Evolutionary conservation across 495 filamentous ascomycete species (phyloP), one percentile per base, ranked within the genome.

Genomic region (Neurospora terricola): DNA sequence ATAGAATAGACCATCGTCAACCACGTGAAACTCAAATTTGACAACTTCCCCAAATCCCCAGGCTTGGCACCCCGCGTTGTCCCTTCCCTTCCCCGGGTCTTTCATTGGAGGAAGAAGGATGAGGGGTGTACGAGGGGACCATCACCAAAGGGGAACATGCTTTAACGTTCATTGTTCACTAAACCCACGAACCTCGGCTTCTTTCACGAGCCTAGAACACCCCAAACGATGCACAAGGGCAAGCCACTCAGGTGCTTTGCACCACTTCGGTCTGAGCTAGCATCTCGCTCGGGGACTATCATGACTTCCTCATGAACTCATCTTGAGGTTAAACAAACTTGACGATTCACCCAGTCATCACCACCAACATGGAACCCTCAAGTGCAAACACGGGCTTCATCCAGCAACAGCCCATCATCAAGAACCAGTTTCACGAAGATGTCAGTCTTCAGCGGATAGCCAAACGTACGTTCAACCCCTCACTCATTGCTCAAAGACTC

Each of bases 351-450:
- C 8, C 38, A 11, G 4, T n/a, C 18, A 71, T 4, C 16, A 27
- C 34, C 2, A 3, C 10, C 38, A 70, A 38, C 27, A 84, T 83
- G 81, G 78, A 82, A 69, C 82, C 84, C 5, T 83, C 85, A n/a
- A 84, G 83, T 48, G 78, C 84, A 40, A 82, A 84, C 74, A 80
- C 71, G 30, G 86, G 86, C 45, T 87, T 87, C 78, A 85, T 87
- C 75, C 86, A 87, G 76, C 71, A 78, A 30, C 72, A 76, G 38
- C 86, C 86, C 5, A 73, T 77, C 3, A 71, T 87, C 71, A 77
- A 69, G 54, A 88, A 87, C 75, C 86, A 87, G 74, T 86, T 84
- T 72, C 54, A 81, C 62, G 82, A 87, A 66, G 86, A 87, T 75
- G 76, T 75, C 18, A 83, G 79, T 42, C 78, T 86, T 68, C 80